Evolutionary conservation across 2,329 filamentous ascomycete species (phyloP).

Genomic region (Penicillium sclerotigenum): DNA sequence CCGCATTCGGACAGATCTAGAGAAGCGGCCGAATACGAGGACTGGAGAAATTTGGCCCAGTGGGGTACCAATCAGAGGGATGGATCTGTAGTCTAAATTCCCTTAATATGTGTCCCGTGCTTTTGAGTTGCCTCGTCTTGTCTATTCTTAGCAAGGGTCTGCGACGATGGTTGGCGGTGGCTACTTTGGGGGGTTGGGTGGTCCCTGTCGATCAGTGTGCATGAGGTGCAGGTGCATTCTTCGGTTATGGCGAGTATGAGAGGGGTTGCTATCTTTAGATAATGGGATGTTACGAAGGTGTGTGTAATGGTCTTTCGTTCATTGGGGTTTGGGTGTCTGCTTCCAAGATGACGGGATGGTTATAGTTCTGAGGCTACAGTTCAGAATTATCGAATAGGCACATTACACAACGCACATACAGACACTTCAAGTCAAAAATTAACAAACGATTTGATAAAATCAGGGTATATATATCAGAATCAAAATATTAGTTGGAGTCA

Average conservation of each 20-base stretch:
- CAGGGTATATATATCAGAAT: slow-evolving; percentile 18
- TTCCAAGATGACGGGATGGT: not conserved
- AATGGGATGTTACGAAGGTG: not conserved
- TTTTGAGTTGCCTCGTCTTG: not conserved
- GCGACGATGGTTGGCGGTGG: not conserved
- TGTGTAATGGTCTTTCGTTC: not conserved
- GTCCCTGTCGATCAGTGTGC: slow-evolving; percentile 10
- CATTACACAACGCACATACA: not conserved
- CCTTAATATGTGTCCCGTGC: not conserved
- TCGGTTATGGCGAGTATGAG: not conserved
- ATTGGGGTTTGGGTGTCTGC: not conserved
- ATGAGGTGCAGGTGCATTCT: not conserved
- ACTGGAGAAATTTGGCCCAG: not conserved
- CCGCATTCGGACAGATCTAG: not conserved
- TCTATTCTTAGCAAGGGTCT: slow-evolving; percentile 7
- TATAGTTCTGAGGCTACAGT: not conserved
- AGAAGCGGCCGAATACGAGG: slow-evolving; percentile 14
- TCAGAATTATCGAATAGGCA: not conserved
- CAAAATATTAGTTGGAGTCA: slow-evolving; percentile 6
- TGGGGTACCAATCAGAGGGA: slow-evolving; percentile 1
- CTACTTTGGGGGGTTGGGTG: not conserved
- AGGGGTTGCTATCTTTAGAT: slow-evolving; percentile 9
- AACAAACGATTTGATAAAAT: slow-evolving; percentile 5
- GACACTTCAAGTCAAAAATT: slow-evolving; percentile 5
- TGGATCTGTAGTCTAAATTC: slow-evolving; percentile 5